Conservation (phyloP, 768 basidiomycete species). For the Phaffia tasmanica region DNA sequence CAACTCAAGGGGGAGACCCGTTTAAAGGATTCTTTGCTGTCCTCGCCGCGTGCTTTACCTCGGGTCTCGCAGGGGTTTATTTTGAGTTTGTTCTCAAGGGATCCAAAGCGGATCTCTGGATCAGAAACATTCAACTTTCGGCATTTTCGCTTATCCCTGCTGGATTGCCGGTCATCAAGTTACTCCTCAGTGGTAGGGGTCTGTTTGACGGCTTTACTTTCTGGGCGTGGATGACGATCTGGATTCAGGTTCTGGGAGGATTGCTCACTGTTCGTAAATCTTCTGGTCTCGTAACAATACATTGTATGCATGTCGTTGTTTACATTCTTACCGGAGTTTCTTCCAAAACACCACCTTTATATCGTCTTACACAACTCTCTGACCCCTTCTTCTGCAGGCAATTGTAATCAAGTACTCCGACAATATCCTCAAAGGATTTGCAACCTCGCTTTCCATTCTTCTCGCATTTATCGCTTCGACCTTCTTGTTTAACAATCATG, state of each 20-base stretch:
- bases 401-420: constrained; percentile 30
- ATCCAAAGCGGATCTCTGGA: constrained; percentile 24
- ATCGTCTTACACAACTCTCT: too few relatives aligned
- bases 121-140: constrained; percentile 30
- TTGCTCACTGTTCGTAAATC: constrained; percentile 5
- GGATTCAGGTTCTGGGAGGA: constrained; percentile 30
- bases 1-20: neutral
- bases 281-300: too few relatives aligned
- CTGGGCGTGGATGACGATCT: constrained; percentile 29
- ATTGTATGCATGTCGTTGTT: too few relatives aligned
- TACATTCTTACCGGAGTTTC: too few relatives aligned
- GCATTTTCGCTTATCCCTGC: constrained; percentile 27
- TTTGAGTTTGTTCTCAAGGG: constrained; percentile 15
- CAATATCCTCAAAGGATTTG: constrained; percentile 32
- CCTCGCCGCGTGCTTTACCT: constrained; percentile 6
- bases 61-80: constrained; percentile 9
- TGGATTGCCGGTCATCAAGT: constrained; percentile 24
- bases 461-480: constrained; percentile 6
- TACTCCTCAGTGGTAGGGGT: too few relatives aligned
- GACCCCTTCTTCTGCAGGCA: constrained; percentile 25
- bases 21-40: constrained; percentile 16
- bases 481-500: neutral
- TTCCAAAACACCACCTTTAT: too few relatives aligned
- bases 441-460: constrained; percentile 30
- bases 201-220: constrained; percentile 27